Percentiles rank a stretch among this genome's conserved stretches.
These are phyloP conservation scores for Balakata baccata DNA, from an alignment of 345 rosid genomes.

Conservation along the genomic window DNA sequence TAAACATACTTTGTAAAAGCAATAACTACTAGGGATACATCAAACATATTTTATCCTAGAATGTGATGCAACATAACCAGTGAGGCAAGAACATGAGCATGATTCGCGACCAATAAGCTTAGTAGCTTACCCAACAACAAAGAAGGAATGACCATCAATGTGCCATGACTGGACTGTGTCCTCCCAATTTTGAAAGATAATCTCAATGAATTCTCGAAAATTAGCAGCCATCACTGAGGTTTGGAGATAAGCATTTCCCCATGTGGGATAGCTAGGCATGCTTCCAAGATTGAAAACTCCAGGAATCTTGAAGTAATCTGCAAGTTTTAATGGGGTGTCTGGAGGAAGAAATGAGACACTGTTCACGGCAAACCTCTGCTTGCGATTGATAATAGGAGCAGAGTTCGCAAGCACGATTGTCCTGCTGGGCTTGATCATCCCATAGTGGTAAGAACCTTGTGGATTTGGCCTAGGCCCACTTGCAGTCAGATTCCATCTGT, in stretches of 20 bases:
- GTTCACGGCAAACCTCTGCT: conserved; percentile 79
- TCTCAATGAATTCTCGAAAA: conserved; percentile 61
- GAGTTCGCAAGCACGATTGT: conserved; percentile 62
- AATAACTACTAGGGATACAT: too few relatives aligned
- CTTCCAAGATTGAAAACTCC: conserved; percentile 73
- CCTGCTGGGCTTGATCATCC: conserved; percentile 61
- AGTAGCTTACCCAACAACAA: conserved; percentile 75
- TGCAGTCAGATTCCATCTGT: conserved; percentile 68
- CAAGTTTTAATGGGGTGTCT: conserved; percentile 81
- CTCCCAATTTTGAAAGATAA: conserved; percentile 75
- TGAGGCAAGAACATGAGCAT: background rate
- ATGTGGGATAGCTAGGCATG: conserved; percentile 58
- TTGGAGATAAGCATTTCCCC: conserved; percentile 61
- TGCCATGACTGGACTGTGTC: conserved; percentile 78
- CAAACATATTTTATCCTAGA: too few relatives aligned
- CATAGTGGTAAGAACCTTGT: conserved; percentile 90
- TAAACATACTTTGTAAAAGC: too few relatives aligned
- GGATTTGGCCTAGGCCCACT: conserved; percentile 90
- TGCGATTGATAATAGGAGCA: conserved; percentile 62
- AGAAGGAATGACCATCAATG: conserved; percentile 79
- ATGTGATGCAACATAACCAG: background rate
- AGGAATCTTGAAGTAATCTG: conserved; percentile 72
- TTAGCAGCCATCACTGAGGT: conserved; percentile 81
- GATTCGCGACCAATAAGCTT: too few relatives aligned
- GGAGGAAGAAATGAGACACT: conserved; percentile 77